Conservation (phyloP, 2,329 filamentous ascomycete genomes). For the Fusarium haematococcum region DNA sequence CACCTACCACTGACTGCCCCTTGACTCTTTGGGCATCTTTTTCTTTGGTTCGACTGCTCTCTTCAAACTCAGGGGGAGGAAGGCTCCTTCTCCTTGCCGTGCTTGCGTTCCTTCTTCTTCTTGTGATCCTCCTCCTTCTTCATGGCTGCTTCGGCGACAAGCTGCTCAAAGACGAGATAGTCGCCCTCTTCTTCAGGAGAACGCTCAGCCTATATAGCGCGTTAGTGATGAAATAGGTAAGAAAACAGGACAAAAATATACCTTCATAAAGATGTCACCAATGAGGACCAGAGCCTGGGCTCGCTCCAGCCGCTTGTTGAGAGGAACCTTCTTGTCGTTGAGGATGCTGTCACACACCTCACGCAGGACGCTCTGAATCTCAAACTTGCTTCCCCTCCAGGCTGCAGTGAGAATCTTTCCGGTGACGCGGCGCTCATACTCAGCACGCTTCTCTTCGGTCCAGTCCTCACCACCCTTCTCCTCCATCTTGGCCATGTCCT, state of each 20-base stretch:
- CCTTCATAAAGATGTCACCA: conserved; percentile 90
- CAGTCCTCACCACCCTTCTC: conserved; percentile 95
- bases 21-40: not conserved
- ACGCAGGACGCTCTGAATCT: conserved; percentile 94
- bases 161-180: conserved; percentile 98
- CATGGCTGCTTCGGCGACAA: conserved; percentile 94
- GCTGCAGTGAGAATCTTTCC: conserved; percentile 98
- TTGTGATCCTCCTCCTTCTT: conserved; percentile 88
- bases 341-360: conserved; percentile 94
- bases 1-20: not conserved
- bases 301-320: conserved; percentile 88
- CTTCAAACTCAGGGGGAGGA: not conserved
- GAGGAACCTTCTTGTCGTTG: conserved; percentile 80
- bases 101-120: conserved; percentile 66
- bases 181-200: conserved; percentile 97
- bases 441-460: conserved; percentile 96
- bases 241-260: conserved; percentile 55
- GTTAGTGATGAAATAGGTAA: conserved; percentile 13
- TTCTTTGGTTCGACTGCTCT: not conserved
- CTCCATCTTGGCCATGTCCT: conserved; percentile 98
- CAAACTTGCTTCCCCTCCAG: conserved; percentile 96
- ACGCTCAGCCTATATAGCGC: conserved; percentile 75
- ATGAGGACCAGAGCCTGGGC: conserved; percentile 90
- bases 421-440: conserved; percentile 95
- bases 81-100: conserved; percentile 30